Base-by-base conservation (phyloP, 768 basidiomycete species). In the Scleroderma citrinum region DNA sequence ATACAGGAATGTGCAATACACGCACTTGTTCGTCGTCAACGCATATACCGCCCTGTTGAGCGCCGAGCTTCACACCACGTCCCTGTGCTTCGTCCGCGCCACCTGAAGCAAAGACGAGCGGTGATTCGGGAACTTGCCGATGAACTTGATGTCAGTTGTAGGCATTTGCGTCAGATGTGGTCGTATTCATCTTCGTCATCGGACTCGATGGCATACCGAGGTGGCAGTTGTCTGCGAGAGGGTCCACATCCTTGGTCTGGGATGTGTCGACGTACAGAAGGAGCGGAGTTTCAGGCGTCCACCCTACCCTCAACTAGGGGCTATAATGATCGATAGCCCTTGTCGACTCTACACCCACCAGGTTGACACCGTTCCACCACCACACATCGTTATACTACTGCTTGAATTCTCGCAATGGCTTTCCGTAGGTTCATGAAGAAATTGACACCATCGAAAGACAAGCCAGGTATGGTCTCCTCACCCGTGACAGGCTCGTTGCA, bases 121-220 rank as follows among this genome's bases (percentile, higher is more conserved):
- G 54, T 38, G 6, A 55, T 24, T 57, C 44, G n/a, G 65, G 48
- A 56, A 43, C 14, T 71, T 55, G 2, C 74, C 74, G 8, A 67
- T 53, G 48, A 81, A 59, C 51, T 71, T 66, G 55, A 79, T 56
- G 34, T 69, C 40, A 54, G 52, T 47, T 43, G 58, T 54, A 38
- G 34, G 50, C 19, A 20, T 54, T 12, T 40, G 54, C 3, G 43
- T 23, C 3, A 61, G 56, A 2, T 73, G 59, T 13, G 77, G 76
- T 76, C 75, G 52, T 71, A 70, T 56, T 83, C 81, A 45, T 84
- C 82, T 51, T 82, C 81, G n/a, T 83, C 81, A 51, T 85, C 83
- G 4, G 81, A 83, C 57, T 85, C 83, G 43, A 83, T 65, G 32
- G 76, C 76, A 51, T 85, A 72, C 47, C 82, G 75, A 29, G 83